Conservation (phyloP, 768 basidiomycete species). For the Lactarius akahatsu region DNA sequence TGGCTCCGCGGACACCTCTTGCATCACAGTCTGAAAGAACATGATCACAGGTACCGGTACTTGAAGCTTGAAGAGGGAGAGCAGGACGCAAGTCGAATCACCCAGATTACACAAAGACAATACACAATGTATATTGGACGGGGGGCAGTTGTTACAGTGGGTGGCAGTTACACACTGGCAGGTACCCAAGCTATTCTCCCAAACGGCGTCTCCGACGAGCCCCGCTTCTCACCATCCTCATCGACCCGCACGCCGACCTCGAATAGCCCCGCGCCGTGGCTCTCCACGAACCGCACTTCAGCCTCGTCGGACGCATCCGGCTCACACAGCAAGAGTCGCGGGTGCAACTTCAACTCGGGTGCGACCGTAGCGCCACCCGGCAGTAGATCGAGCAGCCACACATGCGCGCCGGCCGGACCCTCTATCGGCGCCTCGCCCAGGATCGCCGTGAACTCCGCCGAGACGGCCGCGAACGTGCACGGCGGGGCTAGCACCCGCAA, state of each 20-base stretch:
- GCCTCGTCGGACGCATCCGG: constrained; percentile 37
- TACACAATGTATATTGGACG: background rate
- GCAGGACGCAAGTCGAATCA: background rate
- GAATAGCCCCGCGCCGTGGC: constrained; percentile 43
- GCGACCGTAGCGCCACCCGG: background rate
- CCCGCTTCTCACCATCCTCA: constrained; percentile 32
- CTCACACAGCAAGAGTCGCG: constrained; percentile 40
- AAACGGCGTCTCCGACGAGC: constrained; percentile 45
- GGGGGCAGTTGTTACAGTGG: background rate
- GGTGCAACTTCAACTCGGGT: constrained; percentile 17
- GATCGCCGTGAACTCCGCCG: constrained; percentile 48
- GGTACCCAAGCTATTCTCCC: constrained; percentile 49
- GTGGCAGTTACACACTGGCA: background rate
- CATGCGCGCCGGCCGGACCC: constrained; percentile 8
- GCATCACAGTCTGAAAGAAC: background rate
- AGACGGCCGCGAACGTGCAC: constrained; percentile 35
- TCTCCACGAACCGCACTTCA: constrained; percentile 37
- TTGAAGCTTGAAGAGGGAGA: background rate
- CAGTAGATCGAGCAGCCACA: constrained; percentile 26
- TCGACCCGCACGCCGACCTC: constrained; percentile 54
- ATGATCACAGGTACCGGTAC: background rate
- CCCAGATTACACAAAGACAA: background rate
- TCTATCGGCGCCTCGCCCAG: constrained; percentile 43
- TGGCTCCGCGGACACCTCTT: background rate
- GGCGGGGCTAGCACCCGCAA: constrained; percentile 44